These are phyloP conservation scores for Cercospora brassicicola DNA, from an alignment of 2,329 filamentous ascomycete species.

Conservation along the genomic window DNA sequence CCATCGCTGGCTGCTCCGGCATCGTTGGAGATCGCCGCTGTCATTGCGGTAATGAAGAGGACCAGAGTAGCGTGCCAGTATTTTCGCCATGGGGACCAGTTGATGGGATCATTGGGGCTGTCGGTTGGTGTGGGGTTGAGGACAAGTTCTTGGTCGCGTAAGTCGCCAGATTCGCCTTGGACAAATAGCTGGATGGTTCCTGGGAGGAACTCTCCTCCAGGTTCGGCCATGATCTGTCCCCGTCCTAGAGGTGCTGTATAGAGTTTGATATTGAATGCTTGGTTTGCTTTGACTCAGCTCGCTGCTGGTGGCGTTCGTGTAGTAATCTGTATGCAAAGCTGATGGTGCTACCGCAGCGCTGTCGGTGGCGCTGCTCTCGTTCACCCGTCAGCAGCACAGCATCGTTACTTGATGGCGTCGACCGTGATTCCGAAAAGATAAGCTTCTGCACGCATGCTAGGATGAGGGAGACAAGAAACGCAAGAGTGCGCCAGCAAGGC, in stretches of 20 bases:
- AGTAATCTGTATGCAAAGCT: neutral
- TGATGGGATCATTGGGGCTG: slow-evolving; percentile 37
- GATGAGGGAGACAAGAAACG: neutral
- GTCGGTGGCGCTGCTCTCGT: neutral
- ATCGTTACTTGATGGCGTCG: slow-evolving; percentile 22
- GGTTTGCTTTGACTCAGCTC: neutral
- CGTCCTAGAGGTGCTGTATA: too few species aligned
- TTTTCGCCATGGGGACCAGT: slow-evolving; percentile 35
- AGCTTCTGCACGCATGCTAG: slow-evolving; percentile 12
- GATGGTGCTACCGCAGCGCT: slow-evolving; percentile 1
- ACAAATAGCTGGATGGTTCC: slow-evolving; percentile 29
- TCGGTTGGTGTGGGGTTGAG: slow-evolving; percentile 54
- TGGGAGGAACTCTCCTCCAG: slow-evolving; percentile 21
- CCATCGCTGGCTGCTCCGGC: slow-evolving; percentile 55
- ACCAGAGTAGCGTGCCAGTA: slow-evolving; percentile 49
- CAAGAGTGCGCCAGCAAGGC: neutral
- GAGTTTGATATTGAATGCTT: too few species aligned
- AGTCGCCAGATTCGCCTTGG: slow-evolving; percentile 20
- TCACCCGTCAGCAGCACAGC: slow-evolving; percentile 11
- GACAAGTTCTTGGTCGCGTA: slow-evolving; percentile 47
- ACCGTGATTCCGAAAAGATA: slow-evolving; percentile 11
- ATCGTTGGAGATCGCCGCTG: slow-evolving; percentile 58
- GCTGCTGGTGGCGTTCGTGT: neutral
- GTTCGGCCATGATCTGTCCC: slow-evolving; percentile 19
- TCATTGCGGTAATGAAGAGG: slow-evolving; percentile 56